Evolutionary conservation across 176 grass and related monocot species (phyloP).

Genomic region (Alloteropsis semialata): DNA sequence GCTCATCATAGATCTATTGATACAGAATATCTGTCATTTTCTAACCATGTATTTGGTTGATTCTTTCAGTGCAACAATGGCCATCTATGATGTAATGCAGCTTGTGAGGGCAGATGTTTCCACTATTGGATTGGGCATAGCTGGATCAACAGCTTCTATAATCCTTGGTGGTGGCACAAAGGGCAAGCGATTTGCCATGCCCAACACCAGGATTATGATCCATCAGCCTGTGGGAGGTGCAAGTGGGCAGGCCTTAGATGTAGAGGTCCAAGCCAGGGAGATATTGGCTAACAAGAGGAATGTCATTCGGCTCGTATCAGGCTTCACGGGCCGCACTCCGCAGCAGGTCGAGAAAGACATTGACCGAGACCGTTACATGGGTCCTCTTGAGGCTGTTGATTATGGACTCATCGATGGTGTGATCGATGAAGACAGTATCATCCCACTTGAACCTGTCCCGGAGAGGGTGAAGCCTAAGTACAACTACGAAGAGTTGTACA

Average conservation of each 20-base stretch:
- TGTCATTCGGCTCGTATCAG: slow-evolving; percentile 54
- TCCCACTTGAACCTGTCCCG: slow-evolving; percentile 56
- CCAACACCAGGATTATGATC: slow-evolving; percentile 94
- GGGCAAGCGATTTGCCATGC: slow-evolving; percentile 95
- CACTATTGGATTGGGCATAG: slow-evolving; percentile 76
- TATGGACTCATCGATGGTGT: slow-evolving; percentile 89
- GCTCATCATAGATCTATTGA: neutral
- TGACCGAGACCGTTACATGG: slow-evolving; percentile 89
- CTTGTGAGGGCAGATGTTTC: slow-evolving; percentile 82
- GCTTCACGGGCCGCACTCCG: slow-evolving; percentile 53
- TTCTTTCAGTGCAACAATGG: slow-evolving; percentile 80
- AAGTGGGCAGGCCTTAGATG: slow-evolving; percentile 67
- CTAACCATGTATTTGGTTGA: neutral
- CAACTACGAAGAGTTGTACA: slow-evolving; percentile 58
- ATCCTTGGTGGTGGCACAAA: slow-evolving; percentile 88
- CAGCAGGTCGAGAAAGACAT: slow-evolving; percentile 90
- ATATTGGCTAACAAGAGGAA: slow-evolving; percentile 83
- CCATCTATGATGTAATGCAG: slow-evolving; percentile 89
- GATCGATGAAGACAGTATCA: slow-evolving; percentile 71
- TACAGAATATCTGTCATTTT: neutral
- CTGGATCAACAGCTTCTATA: slow-evolving; percentile 77
- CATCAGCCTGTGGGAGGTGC: slow-evolving; percentile 84
- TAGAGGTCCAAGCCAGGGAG: slow-evolving; percentile 79
- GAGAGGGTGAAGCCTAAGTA: slow-evolving; percentile 64
- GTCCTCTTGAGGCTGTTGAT: slow-evolving; percentile 80